A percentile compares a stretch with the other conserved stretches of the same genome.
phyloP scores from a whole-genome alignment of 2,329 filamentous ascomycete species.

The Zasmidium citrigriseum region DNA sequence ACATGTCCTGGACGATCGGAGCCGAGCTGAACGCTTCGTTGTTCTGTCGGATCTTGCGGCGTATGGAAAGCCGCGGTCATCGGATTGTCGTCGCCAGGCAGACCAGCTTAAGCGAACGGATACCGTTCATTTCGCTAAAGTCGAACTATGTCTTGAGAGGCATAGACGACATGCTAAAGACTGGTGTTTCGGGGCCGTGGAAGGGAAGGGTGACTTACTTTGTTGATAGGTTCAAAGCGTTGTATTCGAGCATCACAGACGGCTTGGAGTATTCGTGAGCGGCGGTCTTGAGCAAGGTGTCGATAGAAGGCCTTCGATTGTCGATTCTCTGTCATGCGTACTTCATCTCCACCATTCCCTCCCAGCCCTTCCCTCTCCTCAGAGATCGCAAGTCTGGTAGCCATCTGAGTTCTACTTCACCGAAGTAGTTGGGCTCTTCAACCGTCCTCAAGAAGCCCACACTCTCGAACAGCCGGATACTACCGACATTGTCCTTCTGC shows the following conservation, averaged over 20 bases:
- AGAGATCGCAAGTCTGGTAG: conserved; percentile 16
- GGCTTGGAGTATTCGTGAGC: background rate
- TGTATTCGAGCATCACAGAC: background rate
- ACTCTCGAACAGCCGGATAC: conserved; percentile 62
- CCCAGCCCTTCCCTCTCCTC: conserved; percentile 20
- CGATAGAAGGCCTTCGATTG: background rate
- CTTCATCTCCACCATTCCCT: conserved; percentile 9
- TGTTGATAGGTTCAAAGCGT: background rate
- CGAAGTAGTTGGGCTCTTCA: conserved; percentile 63
- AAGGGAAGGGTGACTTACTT: background rate
- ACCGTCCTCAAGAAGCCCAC: conserved; percentile 57
- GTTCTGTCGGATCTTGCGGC: background rate
- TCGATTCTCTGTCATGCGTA: conserved; percentile 15
- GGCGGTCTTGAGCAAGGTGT: background rate
- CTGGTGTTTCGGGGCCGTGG: background rate
- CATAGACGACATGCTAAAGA: background rate
- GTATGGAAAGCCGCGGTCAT: background rate
- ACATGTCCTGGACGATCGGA: conserved; percentile 58
- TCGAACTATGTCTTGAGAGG: background rate
- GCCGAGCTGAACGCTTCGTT: too few relatives aligned
- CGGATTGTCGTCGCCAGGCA: background rate
- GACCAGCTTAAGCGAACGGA: background rate
- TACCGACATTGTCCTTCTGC: conserved; percentile 56
- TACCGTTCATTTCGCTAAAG: background rate
- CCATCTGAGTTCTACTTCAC: conserved; percentile 63